Base-by-base conservation (phyloP, 2,329 filamentous ascomycete genomes). In the Helicocarpus griseus region DNA sequence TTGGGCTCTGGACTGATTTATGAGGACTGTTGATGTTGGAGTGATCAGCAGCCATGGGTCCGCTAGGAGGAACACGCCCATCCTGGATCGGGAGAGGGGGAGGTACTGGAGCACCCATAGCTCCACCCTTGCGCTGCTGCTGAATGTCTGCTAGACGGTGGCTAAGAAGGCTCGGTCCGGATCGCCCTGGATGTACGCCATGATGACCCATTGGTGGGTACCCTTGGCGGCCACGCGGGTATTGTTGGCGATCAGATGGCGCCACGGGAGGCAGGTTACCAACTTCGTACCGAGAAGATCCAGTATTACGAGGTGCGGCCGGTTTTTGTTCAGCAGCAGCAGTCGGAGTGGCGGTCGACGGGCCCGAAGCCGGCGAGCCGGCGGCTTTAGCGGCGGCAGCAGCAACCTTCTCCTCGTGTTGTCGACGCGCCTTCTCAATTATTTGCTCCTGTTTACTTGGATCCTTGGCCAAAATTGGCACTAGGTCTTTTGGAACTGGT, bases 401-500 rank as follows among this genome's bases (percentile, higher is more conserved):
- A 14, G 68, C 63, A 39, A 72, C 64, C 56, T 79, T 73, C 41
- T 76, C 71, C 52, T 88, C 83, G 2, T 82, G 83, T 58, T 91
- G 85, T 63, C 82, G 81, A 54, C 87, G 82, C 1, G 89, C 89
- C 68, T 90, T 94, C 60, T 89, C 86, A 63, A 95, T 85, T 56
- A 98, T 97, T 64, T 90, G 83, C 62, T 89, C 83, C 69, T 97
- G 93, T 73, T 96, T 98, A 43, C 76, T 79, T n/a, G 89, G 89
- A 65, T 98, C 93, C 67, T 97, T 98, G 53, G 93, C 91, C 54
- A 98, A 85, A 58, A 98, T 98, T 1, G 88, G 85, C 26, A 98
- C 89, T 33, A 98, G 73, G 68, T 98, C 93, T 48, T 81, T 83
- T 1, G 93, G 93, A 9, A 98, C 89, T 5, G 90, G 89, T 2